A percentile compares a stretch with the other conserved stretches of the same genome.
These are phyloP conservation scores for Thielaviopsis euricoi DNA, from an alignment of 2,329 filamentous ascomycete genomes.

Conservation along the genomic window DNA sequence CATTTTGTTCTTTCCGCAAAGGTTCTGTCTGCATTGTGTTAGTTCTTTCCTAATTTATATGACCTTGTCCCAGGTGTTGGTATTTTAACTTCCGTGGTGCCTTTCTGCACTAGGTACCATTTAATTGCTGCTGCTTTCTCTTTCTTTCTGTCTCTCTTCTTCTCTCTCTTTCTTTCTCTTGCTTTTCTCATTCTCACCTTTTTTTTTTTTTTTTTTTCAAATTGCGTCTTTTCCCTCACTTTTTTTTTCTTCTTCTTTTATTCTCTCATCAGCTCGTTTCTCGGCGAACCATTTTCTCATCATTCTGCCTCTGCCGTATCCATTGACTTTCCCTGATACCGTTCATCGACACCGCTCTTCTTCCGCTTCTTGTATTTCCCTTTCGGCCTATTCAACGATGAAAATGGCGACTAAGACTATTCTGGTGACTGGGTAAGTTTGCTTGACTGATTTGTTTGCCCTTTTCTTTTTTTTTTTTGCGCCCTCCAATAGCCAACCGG, in stretches of 20 bases:
- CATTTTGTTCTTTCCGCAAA: no score
- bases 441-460: background rate
- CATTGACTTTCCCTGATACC: background rate
- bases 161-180: conserved; percentile 4
- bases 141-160: background rate
- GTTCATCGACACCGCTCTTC: background rate
- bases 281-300: background rate
- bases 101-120: background rate
- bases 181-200: background rate
- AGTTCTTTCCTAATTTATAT: background rate
- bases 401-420: conserved; percentile 73
- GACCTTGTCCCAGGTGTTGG: background rate
- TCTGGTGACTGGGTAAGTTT: conserved; percentile 72
- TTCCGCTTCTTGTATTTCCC: conserved; percentile 12
- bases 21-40: no score
- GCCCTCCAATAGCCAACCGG: background rate
- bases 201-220: background rate
- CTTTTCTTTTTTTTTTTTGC: background rate
- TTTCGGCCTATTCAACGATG: conserved; percentile 12
- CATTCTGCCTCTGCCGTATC: background rate
- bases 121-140: background rate
- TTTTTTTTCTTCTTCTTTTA: conserved; percentile 13
- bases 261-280: conserved; percentile 5
- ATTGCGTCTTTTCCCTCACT: background rate
- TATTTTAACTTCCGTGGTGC: background rate